phyloP scores from a whole-genome alignment of 2,329 filamentous ascomycete species.

The Verticillium albo-atrum region DNA sequence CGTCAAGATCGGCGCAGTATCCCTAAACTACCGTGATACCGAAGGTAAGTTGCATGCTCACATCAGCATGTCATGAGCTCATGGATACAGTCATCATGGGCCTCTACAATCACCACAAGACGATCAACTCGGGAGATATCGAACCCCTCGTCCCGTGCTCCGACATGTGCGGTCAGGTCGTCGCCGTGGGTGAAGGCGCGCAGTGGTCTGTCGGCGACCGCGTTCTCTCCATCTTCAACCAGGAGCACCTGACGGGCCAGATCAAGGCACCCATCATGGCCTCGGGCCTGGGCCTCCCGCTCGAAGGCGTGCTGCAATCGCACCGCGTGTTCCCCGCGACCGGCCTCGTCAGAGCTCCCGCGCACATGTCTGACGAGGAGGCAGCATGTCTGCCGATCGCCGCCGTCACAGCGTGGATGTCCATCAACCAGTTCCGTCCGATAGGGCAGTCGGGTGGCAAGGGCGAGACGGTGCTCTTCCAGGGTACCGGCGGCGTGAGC shows the following conservation, averaged over 20 bases:
- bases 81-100: conserved; percentile 53
- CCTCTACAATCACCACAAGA: conserved; percentile 61
- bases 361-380: conserved; percentile 54
- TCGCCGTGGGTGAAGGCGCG: conserved; percentile 35
- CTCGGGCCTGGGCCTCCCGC: conserved; percentile 56
- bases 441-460: conserved; percentile 43
- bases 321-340: conserved; percentile 55
- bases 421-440: conserved; percentile 56
- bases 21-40: conserved; percentile 46
- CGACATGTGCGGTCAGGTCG: conserved; percentile 64
- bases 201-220: conserved; percentile 54
- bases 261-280: conserved; percentile 50
- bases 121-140: conserved; percentile 31
- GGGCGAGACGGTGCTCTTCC: conserved; percentile 42
- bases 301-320: conserved; percentile 52
- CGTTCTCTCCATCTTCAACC: conserved; percentile 63
- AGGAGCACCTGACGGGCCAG: conserved; percentile 53
- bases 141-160: conserved; percentile 57
- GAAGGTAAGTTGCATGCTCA: conserved; percentile 30
- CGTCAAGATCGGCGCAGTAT: conserved; percentile 40
- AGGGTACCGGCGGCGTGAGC: conserved; percentile 51
- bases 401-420: conserved; percentile 61
- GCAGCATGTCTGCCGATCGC: conserved; percentile 58
- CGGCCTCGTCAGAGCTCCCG: conserved; percentile 52
- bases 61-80: not conserved